Evolutionary conservation across 495 filamentous ascomycete genomes (phyloP).

Genomic region (Neurospora africana): DNA sequence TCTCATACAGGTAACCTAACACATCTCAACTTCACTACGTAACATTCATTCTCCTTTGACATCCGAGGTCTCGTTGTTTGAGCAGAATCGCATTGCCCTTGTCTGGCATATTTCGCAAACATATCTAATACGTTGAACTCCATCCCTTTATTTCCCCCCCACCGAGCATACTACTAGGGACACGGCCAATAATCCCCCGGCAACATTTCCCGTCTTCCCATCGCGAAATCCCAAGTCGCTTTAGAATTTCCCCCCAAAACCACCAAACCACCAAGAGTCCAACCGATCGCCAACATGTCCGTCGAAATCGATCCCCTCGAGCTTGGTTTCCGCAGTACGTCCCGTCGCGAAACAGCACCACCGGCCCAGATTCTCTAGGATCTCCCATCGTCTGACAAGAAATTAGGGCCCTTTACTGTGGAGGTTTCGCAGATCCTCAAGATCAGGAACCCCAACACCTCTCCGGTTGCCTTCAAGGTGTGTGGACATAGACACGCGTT

Average conservation of each 20-base stretch:
- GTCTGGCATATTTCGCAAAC: not conserved
- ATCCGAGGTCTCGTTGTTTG: not conserved
- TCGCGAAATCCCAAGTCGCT: not conserved
- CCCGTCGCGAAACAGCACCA: conserved; percentile 2
- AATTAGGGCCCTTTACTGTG: conserved; percentile 76
- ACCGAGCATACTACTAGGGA: not conserved
- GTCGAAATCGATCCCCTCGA: conserved; percentile 85
- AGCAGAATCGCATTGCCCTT: not conserved
- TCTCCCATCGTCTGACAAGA: conserved; percentile 13
- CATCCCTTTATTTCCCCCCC: not conserved
- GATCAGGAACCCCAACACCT: conserved; percentile 66
- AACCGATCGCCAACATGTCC: conserved; percentile 55
- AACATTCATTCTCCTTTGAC: too few species aligned
- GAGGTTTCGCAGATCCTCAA: conserved; percentile 80
- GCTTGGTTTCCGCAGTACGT: conserved; percentile 85
- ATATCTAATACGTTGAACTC: not conserved
- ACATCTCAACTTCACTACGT: too few species aligned
- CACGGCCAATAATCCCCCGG: not conserved
- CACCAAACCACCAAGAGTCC: not conserved
- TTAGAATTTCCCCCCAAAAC: not conserved
- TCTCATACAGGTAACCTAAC: too few species aligned
- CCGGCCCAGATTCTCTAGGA: not conserved
- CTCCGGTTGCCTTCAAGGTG: conserved; percentile 94
- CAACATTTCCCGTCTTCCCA: not conserved
- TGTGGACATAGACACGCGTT: conserved; percentile 7